Evolutionary conservation across 495 filamentous ascomycete genomes (phyloP), one percentile per base, ranked within the genome.

Genomic region (Aspergillus avenaceus): DNA sequence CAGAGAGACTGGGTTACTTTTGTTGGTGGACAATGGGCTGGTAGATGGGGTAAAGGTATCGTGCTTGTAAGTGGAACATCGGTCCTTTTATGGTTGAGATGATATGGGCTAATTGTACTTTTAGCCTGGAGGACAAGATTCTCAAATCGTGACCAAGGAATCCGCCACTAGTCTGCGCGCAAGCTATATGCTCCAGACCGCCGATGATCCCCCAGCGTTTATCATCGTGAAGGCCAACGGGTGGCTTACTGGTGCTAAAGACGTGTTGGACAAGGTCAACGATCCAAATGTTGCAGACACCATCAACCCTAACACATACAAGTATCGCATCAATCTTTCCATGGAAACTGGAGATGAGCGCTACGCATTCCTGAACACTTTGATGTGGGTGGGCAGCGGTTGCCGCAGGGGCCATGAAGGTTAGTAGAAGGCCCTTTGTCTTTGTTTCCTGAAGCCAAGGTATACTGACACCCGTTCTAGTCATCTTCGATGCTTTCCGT

Each of bases 341-440:
- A 81, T 84, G 78, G 80, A 83, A 52, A 83, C 80, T 5, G 72
- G 76, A 2, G 81, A 84, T 55, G 72, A 80, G 46, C 74, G 81
- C 28, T 84, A 83, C 50, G 74, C 78, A n/a, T 79, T 81, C 55
- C 52, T 83, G 51, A 84, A 84, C 59, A 78, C 76, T 4, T 68
- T 78, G 22, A 79, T 84, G 75, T 84, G 81, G 81, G 64, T 83
- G 31, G 78, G 76, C 34, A 82, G 79, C 51, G 80, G 80, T 34
- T 74, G 80, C 52, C 76, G 79, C 59, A 70, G 74, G 45, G 78
- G 77, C 24, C 76, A 78, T 44, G 81, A 83, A 69, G 70, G 77
- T 79, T 45, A 45, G 66, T 58, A 21, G 16, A 21, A 38, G 6
- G n/a, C 18, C 9, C 38, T 29, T 18, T 37, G 7, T 5, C 22